These are phyloP conservation scores for Coemansia reversa DNA, from an alignment of 192 early-diverging fungal species.

Conservation along the genomic window DNA sequence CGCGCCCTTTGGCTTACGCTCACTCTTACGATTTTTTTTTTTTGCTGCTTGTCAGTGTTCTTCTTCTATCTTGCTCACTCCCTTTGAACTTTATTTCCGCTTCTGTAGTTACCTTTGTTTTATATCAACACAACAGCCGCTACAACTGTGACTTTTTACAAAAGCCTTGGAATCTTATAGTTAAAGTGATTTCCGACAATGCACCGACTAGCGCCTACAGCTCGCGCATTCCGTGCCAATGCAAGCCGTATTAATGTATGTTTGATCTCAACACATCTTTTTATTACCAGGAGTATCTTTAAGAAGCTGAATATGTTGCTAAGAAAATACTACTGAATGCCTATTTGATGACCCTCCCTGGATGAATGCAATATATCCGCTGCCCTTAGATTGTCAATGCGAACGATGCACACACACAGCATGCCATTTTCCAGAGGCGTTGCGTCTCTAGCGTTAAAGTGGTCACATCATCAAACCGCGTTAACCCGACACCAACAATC, in stretches of 20 bases:
- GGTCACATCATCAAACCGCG: not conserved
- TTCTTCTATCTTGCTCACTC: not conserved
- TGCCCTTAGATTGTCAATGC: not conserved
- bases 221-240: not conserved
- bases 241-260: not conserved
- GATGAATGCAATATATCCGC: not conserved
- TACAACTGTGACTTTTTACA: not conserved
- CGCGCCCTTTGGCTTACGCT: no score
- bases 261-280: not conserved
- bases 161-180: not conserved
- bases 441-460: not conserved
- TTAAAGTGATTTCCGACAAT: not conserved
- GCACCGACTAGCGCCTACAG: not conserved
- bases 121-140: not conserved
- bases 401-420: not conserved
- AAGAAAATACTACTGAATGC: not conserved
- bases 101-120: not conserved
- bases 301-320: not conserved
- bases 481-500: not conserved
- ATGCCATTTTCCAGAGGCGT: not conserved
- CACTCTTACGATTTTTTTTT: not conserved
- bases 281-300: not conserved
- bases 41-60: not conserved
- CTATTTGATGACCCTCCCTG: not conserved
- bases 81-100: not conserved